These are phyloP conservation scores for Magnolia sinica DNA, from an alignment of 164 flowering plant species.

Conservation along the genomic window DNA sequence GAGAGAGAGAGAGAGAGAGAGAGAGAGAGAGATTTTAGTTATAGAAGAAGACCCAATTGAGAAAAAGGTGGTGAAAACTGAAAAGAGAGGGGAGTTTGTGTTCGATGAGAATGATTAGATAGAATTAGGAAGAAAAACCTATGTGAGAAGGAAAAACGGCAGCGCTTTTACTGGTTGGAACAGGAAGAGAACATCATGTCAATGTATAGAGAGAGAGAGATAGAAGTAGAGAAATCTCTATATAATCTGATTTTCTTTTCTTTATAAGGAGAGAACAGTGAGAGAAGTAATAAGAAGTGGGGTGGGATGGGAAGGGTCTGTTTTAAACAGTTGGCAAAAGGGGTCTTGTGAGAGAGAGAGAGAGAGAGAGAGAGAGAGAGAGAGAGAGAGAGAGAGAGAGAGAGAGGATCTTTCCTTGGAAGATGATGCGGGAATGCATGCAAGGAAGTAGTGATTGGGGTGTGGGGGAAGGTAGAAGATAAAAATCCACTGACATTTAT, in stretches of 20 bases:
- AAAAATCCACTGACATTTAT: slow-evolving; percentile 10
- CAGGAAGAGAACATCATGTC: not conserved
- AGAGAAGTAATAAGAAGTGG: not conserved
- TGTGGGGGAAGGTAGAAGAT: not conserved
- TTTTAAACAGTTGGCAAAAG: not conserved
- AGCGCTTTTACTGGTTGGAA: not conserved
- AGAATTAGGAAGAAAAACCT: not conserved
- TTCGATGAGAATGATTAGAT: not conserved
- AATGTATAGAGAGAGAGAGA: slow-evolving; percentile 1
- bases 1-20: not conserved
- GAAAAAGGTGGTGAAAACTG: not conserved
- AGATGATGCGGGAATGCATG: not conserved
- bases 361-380: no score
- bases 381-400: slow-evolving; percentile 3
- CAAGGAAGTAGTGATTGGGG: slow-evolving; percentile 9
- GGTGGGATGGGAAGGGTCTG: slow-evolving; percentile 1
- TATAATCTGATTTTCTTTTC: not conserved
- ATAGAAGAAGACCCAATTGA: not conserved
- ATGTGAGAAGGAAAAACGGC: not conserved
- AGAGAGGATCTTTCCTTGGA: not conserved
- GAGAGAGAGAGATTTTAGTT: not conserved
- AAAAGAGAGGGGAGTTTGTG: not conserved
- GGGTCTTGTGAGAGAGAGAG: not conserved
- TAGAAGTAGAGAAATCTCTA: not conserved
- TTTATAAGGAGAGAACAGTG: no score